Evolutionary conservation across 2,329 filamentous ascomycete species (phyloP), one percentile per base, ranked within the genome.

Genomic region (Diplodia sapinea): DNA sequence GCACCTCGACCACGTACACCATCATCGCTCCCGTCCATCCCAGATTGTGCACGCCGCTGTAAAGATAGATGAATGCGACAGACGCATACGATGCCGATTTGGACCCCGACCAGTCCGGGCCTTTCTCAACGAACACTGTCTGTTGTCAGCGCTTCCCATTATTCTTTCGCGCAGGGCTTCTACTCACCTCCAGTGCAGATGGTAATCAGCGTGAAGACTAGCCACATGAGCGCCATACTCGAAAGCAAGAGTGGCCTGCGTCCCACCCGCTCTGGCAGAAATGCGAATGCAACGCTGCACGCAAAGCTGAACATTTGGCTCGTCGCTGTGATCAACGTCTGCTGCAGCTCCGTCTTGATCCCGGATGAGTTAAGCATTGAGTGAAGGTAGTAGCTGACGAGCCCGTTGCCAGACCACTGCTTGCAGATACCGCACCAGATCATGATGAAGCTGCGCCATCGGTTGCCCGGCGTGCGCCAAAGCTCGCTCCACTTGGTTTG

Each of bases 291-390:
- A 4, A 87, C 82, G 12, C 87, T 86, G 6, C 86, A 82, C 47
- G 89, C 82, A 8, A 84, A 84, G 67, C 86, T 87, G 70, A 88
- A 86, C 71, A 88, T 88, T 74, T 89, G 88, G 72, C 89, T 83
- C 65, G 74, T 72, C 55, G 78, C 79, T 66, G 82, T 82, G 71
- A 83, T 81, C 47, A 79, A 69, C 3, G 79, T 74, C 70, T 81
- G 79, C 15, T 75, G 77, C 65, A 74, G 72, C 62, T 71, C 68
- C 59, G 75, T 71, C 29, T 71, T 78, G 68, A 79, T 74, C 23
- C 78, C 78, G 26, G 78, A 74, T 20, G 69, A 64, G 55, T 77
- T 70, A 54, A 80, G 69, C 40, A 79, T 74, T 23, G 74, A 57
- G 43, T 72, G 73, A 50, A 79, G 71, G 69, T 79, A 79, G 73